Base-by-base conservation (phyloP, 306 rosid species). In the Boehmeria nivea region DNA sequence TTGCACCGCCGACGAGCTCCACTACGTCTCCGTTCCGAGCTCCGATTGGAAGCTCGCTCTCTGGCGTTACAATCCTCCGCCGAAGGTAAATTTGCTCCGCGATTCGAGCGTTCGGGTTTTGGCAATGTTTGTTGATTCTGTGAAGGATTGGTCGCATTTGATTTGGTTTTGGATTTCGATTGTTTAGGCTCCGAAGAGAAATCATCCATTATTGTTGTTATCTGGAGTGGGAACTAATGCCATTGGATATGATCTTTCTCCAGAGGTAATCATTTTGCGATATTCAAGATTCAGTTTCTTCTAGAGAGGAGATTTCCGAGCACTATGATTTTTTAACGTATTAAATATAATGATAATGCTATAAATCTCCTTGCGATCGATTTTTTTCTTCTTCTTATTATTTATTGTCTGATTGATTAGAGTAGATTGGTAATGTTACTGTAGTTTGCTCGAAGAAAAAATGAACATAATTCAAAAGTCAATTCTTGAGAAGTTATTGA, bases 141-240 rank as follows among this genome's bases (percentile, higher is more conserved):
- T n/a, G n/a, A n/a, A 28, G 34, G 8, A 28, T 8, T 28, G 34
- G 34, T 28, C 8, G 34, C 34, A 3, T 3, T 28, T 40, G 44
- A 40, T 40, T 13, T 40, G 17, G 31, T 40, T 3, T 18, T 17
- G 16, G 34, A 25, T 13, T 9, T 43, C 1, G 6, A 20, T 6
- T 18, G 14, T 51, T 23, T 61, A 93, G 99, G 96, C 88, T 11
- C 89, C 96, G 68, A 78, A 69, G 40, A 75, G 96, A 81, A 93
- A 87, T 71, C 99, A 81, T 31, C 96, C 99, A 31, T 67, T 93
- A 61, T 57, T 93, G 73, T 75, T 93, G 1, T 74, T 93, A 66
- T 93, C 99, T 1, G 99, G 99, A 21, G 95, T 93, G 62, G 99
- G 95, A 53, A 93, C 99, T 16, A 93, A 93, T 65, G 99, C 99